Evolutionary conservation across 345 rosid species (phyloP).

Genomic region (Dipteronia sinensis): DNA sequence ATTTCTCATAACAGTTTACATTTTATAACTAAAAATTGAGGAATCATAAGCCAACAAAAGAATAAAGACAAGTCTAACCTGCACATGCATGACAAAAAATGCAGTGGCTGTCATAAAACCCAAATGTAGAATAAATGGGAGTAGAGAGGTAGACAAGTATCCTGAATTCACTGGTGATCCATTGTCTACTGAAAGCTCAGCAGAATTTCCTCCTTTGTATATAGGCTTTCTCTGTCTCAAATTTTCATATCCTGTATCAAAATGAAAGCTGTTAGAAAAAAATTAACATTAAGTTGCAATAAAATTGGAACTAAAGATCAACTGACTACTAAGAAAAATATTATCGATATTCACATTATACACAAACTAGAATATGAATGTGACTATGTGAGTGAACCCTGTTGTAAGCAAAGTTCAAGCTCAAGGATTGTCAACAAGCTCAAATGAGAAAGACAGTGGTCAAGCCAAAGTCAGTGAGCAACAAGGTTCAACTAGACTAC

Average conservation of each 20-base stretch:
- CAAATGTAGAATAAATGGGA: constrained; percentile 73
- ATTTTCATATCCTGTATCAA: constrained; percentile 40
- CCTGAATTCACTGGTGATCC: constrained; percentile 38
- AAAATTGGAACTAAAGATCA: neutral
- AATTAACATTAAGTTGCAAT: neutral
- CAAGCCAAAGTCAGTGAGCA: no score
- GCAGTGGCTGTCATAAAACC: constrained; percentile 77
- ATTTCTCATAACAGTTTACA: neutral
- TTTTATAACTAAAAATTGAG: no score
- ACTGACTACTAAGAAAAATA: neutral
- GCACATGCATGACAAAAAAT: constrained; percentile 88
- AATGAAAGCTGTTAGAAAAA: constrained; percentile 10
- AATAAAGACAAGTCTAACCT: constrained; percentile 54
- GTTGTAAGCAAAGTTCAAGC: no score
- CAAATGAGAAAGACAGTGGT: no score
- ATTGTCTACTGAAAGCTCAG: constrained; percentile 19
- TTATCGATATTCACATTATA: neutral
- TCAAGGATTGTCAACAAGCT: no score
- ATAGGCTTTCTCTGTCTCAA: constrained; percentile 58
- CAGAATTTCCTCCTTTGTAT: constrained; percentile 27
- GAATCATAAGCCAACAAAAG: no score
- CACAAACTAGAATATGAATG: neutral
- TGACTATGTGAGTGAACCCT: no score
- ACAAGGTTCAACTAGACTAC: no score
- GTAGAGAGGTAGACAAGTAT: constrained; percentile 46